Evolutionary conservation across 1,284 basidiomycete genomes (phyloP).

Genomic region (Rhodotorula sp.): DNA sequence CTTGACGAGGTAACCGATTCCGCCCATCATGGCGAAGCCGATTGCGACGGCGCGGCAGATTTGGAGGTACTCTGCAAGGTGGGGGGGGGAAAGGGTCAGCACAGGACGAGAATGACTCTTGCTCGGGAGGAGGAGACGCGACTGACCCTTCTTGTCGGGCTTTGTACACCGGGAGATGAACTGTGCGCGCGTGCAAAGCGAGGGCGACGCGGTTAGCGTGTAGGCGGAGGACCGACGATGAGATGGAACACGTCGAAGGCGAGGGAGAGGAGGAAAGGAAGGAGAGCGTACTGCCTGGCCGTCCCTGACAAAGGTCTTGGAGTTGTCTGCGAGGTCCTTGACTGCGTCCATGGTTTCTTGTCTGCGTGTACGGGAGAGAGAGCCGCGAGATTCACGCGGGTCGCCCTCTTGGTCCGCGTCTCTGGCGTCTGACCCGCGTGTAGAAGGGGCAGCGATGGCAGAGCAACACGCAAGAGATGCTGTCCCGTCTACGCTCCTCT

Average conservation of each 20-base stretch:
- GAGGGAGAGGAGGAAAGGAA: neutral
- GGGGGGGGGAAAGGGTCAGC: constrained; percentile 9
- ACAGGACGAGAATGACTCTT: too few species aligned
- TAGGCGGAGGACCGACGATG: neutral
- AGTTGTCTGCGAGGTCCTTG: constrained; percentile 85
- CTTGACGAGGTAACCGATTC: constrained; percentile 56
- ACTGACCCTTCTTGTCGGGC: constrained; percentile 86
- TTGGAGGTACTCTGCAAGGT: constrained; percentile 74
- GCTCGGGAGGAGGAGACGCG: neutral
- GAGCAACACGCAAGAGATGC: neutral
- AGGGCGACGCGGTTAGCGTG: too few species aligned
- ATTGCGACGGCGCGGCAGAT: constrained; percentile 91
- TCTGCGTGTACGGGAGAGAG: neutral
- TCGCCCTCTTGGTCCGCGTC: neutral
- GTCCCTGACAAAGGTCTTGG: constrained; percentile 87
- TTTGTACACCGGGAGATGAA: constrained; percentile 97
- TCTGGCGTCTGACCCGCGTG: neutral
- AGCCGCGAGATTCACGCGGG: neutral
- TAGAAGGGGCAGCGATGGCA: neutral
- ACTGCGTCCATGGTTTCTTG: constrained; percentile 62
- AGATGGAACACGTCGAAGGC: neutral
- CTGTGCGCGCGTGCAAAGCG: constrained; percentile 53
- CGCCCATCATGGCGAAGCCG: constrained; percentile 96
- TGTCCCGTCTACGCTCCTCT: constrained; percentile 44
- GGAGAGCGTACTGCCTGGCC: constrained; percentile 74